These are phyloP conservation scores for Domatiomyces catenatus DNA, from an alignment of 2,329 filamentous ascomycete species.

Conservation along the genomic window DNA sequence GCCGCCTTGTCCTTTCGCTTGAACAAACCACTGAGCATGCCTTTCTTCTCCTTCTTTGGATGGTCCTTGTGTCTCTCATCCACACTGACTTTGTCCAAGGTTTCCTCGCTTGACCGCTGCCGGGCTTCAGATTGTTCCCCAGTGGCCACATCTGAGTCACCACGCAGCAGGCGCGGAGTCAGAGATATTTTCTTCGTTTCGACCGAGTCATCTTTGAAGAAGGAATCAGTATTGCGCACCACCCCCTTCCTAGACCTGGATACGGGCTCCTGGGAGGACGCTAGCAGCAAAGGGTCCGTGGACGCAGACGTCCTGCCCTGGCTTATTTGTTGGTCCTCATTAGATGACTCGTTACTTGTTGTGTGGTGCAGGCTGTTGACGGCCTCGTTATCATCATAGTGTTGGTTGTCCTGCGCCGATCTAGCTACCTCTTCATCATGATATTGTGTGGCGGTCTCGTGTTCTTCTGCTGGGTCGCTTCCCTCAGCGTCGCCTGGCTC, in stretches of 20 bases:
- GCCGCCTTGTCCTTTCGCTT: conserved; percentile 49
- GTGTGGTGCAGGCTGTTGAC: conserved; percentile 15
- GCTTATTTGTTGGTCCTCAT: conserved; percentile 16
- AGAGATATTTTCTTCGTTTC: conserved; percentile 96
- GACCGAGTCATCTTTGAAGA: conserved; percentile 89
- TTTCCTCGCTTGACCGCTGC: conserved; percentile 56
- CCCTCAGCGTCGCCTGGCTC: conserved; percentile 4
- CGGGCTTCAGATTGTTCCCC: conserved; percentile 57
- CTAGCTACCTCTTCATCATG: conserved; percentile 19
- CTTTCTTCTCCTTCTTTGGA: conserved; percentile 58
- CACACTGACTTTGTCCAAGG: conserved; percentile 49
- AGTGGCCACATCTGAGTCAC: conserved; percentile 75
- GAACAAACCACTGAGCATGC: conserved; percentile 56
- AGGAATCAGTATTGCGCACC: conserved; percentile 82
- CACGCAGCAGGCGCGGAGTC: conserved; percentile 78
- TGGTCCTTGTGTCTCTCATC: conserved; percentile 54
- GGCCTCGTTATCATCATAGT: conserved; percentile 18
- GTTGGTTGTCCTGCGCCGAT: conserved; percentile 26
- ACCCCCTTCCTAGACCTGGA: conserved; percentile 68
- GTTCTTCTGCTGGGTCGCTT: conserved; percentile 29
- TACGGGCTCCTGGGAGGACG: conserved; percentile 25
- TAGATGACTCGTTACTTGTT: conserved; percentile 13
- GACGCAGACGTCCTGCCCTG: conserved; percentile 14
- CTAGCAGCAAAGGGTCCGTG: conserved; percentile 19
- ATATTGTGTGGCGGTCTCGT: conserved; percentile 25